A percentile compares a stretch with the other conserved stretches of the same genome.
Conservation (phyloP, 768 basidiomycete genomes). For the Cystobasidiopsis lactophilus region DNA sequence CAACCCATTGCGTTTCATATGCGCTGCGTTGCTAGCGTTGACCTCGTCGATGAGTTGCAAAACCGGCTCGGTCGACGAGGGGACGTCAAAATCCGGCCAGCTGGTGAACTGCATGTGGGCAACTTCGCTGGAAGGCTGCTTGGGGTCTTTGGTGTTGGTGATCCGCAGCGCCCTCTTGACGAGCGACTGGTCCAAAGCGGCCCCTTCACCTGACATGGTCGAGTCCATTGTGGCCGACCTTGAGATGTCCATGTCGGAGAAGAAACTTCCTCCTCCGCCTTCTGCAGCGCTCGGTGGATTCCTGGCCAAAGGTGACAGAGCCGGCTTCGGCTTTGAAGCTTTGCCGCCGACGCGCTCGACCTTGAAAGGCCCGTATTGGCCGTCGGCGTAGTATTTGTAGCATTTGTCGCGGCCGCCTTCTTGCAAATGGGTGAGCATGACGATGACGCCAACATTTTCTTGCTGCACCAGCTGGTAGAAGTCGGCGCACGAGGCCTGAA, state of each 20-base stretch:
- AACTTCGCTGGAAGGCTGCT: conserved; percentile 30
- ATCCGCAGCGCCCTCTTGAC: background rate
- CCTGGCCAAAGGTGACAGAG: background rate
- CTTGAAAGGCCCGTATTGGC: conserved; percentile 1
- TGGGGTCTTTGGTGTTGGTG: background rate
- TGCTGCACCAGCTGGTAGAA: conserved; percentile 97
- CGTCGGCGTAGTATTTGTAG: conserved; percentile 47
- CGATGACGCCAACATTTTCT: conserved; percentile 79
- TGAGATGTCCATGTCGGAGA: background rate
- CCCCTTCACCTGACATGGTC: no score
- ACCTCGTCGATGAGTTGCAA: conserved; percentile 52
- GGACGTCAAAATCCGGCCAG: conserved; percentile 95
- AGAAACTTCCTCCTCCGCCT: no score
- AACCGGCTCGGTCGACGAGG: conserved; percentile 54
- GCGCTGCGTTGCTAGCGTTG: conserved; percentile 24
- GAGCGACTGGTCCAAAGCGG: no score
- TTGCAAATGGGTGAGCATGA: conserved; percentile 84
- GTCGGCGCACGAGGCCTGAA: conserved; percentile 68
- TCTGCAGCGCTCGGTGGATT: no score
- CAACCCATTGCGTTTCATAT: conserved; percentile 10
- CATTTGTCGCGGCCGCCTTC: conserved; percentile 80
- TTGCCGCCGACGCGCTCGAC: background rate
- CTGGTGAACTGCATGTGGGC: conserved; percentile 77
- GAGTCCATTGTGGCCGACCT: no score
- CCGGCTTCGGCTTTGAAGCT: conserved; percentile 2